phyloP scores from a whole-genome alignment of 345 rosid genomes.

The Salix suchowensis region DNA sequence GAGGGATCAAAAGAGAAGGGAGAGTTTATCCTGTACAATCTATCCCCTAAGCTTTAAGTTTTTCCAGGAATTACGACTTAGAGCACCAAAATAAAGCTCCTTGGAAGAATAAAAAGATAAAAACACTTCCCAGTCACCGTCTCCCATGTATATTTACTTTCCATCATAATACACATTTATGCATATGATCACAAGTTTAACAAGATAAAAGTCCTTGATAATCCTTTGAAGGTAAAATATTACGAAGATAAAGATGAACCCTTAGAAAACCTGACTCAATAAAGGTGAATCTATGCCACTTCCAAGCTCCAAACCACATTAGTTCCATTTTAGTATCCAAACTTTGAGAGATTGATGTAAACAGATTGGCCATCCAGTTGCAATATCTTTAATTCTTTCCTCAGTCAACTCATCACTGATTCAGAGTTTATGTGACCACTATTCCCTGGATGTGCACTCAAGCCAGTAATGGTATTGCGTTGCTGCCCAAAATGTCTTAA shows the following conservation, averaged over 20 bases:
- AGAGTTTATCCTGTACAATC: conserved; percentile 30
- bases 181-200: conserved; percentile 17
- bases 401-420: conserved; percentile 50
- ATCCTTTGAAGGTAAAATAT: conserved; percentile 2
- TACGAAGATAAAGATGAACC: conserved; percentile 18
- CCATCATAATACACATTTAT: conserved; percentile 43
- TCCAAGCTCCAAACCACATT: background rate
- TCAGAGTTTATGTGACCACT: conserved; percentile 56
- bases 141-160: conserved; percentile 13
- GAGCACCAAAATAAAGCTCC: conserved; percentile 64
- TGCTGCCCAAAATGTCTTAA: conserved; percentile 69
- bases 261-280: conserved; percentile 9
- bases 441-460: conserved; percentile 29
- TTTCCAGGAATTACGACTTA: conserved; percentile 33
- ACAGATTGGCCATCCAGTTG: background rate
- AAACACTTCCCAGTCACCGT: conserved; percentile 33
- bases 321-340: background rate
- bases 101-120: conserved; percentile 28
- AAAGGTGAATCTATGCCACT: background rate
- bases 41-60: conserved; percentile 15
- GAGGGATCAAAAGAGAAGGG: background rate
- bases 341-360: background rate
- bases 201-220: conserved; percentile 10
- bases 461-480: conserved; percentile 34
- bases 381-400: background rate